These are phyloP conservation scores for Salicornia ramosissima DNA, from an alignment of 148 eudicot genomes.

Conservation along the genomic window DNA sequence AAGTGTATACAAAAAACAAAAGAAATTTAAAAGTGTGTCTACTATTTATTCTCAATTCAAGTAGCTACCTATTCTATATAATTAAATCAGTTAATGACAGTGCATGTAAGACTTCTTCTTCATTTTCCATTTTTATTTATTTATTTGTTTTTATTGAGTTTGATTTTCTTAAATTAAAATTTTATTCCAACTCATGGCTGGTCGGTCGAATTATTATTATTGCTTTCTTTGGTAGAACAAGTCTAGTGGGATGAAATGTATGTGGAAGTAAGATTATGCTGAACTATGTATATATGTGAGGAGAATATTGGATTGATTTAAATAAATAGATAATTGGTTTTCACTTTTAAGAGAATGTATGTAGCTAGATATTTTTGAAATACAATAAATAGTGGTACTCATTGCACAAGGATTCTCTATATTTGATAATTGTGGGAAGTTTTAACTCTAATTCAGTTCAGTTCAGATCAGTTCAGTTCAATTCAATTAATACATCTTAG, in stretches of 20 bases:
- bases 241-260: background rate
- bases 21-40: conserved; percentile 12
- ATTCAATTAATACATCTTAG: too few species aligned
- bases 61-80: background rate
- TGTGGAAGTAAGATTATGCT: background rate
- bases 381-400: too few species aligned
- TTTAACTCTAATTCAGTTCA: too few species aligned
- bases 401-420: too few species aligned
- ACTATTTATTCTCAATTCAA: conserved; percentile 20
- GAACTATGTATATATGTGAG: background rate
- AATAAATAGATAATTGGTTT: background rate
- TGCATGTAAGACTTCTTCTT: background rate
- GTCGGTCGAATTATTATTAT: conserved; percentile 2
- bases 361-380: too few species aligned
- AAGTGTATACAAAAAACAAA: too few species aligned
- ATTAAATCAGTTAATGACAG: background rate
- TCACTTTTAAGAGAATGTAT: background rate
- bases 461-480: too few species aligned
- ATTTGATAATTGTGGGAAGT: too few species aligned
- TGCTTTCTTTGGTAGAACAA: background rate
- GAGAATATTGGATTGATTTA: background rate
- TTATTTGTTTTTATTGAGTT: background rate
- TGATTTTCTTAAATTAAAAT: background rate
- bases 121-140: too few species aligned
- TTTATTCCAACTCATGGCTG: background rate